A percentile compares a stretch with the other conserved stretches of the same genome.
Conservation (phyloP, 2,329 filamentous ascomycete genomes). For the Penicillium freii region DNA sequence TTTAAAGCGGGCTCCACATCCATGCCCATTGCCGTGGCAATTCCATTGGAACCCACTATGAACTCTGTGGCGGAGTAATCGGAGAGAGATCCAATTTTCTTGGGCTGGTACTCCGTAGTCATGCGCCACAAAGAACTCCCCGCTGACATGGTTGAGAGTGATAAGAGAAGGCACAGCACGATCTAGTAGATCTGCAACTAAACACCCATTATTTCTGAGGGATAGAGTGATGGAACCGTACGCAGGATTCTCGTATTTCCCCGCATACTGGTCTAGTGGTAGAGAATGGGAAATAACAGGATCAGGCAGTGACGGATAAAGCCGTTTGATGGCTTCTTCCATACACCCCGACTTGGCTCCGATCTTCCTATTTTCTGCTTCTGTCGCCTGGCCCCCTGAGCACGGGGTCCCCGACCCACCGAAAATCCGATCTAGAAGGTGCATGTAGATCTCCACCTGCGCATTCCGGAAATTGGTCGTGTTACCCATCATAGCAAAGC, state of each 20-base stretch:
- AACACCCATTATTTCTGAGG: neutral
- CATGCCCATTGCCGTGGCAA: neutral
- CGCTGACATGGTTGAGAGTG: neutral
- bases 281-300: neutral
- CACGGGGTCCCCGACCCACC: neutral
- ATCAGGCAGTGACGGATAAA: constrained; percentile 3
- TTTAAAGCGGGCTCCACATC: constrained; percentile 3
- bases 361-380: neutral
- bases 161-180: neutral
- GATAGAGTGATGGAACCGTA: neutral
- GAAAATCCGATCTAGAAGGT: constrained; percentile 9
- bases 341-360: neutral
- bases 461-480: constrained; percentile 9
- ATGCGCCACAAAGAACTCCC: constrained; percentile 6
- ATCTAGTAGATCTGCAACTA: constrained; percentile 1
- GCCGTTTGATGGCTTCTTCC: constrained; percentile 1
- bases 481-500: constrained; percentile 28
- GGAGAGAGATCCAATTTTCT: neutral
- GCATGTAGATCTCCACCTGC: constrained; percentile 14
- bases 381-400: neutral
- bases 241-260: neutral
- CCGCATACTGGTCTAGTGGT: neutral
- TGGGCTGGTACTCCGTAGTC: constrained; percentile 5
- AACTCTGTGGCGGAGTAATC: constrained; percentile 1
- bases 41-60: neutral